A percentile compares a stretch with the other conserved stretches of the same genome.
Conservation (phyloP, 208 protist genomes). For the Porcisia deanei region DNA sequence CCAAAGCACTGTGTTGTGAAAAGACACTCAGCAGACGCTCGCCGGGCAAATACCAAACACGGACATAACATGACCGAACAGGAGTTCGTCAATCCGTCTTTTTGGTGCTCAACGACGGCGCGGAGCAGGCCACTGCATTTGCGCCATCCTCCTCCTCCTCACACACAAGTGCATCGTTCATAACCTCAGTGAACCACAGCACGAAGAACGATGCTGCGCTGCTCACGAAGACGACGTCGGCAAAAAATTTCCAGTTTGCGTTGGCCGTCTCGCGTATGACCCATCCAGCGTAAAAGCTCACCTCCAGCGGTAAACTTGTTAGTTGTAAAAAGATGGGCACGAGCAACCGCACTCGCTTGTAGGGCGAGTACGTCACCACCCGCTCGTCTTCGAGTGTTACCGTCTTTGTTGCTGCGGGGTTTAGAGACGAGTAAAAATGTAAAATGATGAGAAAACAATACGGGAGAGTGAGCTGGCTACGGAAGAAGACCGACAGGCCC, state of each 20-base stretch:
- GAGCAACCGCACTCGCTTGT: constrained; percentile 43
- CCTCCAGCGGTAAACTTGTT: constrained; percentile 49
- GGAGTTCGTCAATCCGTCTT: background rate
- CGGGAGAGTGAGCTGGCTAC: constrained; percentile 46
- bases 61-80: background rate
- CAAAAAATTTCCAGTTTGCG: constrained; percentile 83
- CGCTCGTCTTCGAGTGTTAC: constrained; percentile 26
- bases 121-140: background rate
- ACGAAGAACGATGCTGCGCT: constrained; percentile 44
- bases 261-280: constrained; percentile 65
- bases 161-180: constrained; percentile 26
- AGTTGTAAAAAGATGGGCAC: constrained; percentile 52
- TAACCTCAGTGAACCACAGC: constrained; percentile 44
- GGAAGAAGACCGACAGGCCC: constrained; percentile 44
- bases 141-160: background rate
- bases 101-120: background rate
- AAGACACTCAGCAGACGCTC: background rate
- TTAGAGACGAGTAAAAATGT: constrained; percentile 65
- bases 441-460: constrained; percentile 50
- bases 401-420: constrained; percentile 27
- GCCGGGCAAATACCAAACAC: background rate
- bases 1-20: background rate
- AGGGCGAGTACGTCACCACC: constrained; percentile 45
- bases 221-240: constrained; percentile 47
- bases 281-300: constrained; percentile 73